phyloP scores from a whole-genome alignment of 305 asterid species.

The Solanum aculeatissimum region DNA sequence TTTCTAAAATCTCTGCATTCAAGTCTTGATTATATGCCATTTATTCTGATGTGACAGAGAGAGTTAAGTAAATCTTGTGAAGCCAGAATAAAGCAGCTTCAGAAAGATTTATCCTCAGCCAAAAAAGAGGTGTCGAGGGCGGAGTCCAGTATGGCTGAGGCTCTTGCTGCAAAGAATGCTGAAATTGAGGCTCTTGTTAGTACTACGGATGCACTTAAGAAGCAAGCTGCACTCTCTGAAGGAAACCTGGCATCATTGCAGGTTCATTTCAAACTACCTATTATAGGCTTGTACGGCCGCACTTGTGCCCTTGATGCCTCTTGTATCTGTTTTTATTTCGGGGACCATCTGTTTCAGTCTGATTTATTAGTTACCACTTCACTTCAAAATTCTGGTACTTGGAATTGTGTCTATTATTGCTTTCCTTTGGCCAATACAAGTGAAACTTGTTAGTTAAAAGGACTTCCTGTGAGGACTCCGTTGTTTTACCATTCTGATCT shows the following conservation, averaged over 20 bases:
- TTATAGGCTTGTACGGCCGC: background rate
- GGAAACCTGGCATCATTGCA: conserved; percentile 86
- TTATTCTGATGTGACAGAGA: conserved; percentile 53
- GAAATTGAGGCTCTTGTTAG: conserved; percentile 84
- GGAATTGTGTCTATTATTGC: background rate
- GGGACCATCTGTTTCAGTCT: background rate
- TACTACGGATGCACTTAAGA: conserved; percentile 75
- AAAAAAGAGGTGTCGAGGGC: conserved; percentile 74
- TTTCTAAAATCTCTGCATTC: background rate
- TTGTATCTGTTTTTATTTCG: background rate
- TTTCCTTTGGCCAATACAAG: background rate
- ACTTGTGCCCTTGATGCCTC: background rate
- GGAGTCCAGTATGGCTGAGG: conserved; percentile 81
- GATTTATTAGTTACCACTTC: background rate
- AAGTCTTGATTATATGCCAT: conserved; percentile 1
- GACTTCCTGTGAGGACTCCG: background rate
- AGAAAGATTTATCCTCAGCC: conserved; percentile 60
- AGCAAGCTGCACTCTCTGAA: conserved; percentile 90
- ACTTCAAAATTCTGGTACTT: background rate
- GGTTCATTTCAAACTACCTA: conserved; percentile 32
- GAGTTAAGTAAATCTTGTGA: conserved; percentile 87
- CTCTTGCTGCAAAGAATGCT: conserved; percentile 90
- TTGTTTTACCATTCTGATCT: background rate
- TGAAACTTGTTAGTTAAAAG: background rate
- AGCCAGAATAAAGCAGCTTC: conserved; percentile 73